Percentiles rank a stretch among this genome's conserved stretches.
These are phyloP conservation scores for Epichloe elymi DNA, from an alignment of 2,329 filamentous ascomycete species.

Conservation along the genomic window DNA sequence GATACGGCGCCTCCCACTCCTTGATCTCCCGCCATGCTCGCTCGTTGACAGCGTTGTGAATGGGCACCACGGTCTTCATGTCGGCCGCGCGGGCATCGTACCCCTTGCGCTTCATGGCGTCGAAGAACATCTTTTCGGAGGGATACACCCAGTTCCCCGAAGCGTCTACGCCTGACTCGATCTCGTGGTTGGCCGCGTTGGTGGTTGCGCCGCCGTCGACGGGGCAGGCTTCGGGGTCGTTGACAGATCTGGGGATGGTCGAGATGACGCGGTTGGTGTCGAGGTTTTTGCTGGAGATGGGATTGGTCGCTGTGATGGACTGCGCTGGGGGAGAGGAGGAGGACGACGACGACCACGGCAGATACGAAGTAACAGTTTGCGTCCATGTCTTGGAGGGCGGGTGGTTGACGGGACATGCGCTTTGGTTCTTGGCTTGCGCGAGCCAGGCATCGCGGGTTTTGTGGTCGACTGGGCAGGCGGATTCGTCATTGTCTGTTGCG, in stretches of 20 bases:
- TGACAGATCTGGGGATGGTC: constrained; percentile 56
- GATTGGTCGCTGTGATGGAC: constrained; percentile 4
- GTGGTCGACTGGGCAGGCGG: constrained; percentile 76
- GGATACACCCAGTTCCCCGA: constrained; percentile 96
- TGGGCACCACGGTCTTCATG: constrained; percentile 87
- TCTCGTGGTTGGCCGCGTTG: constrained; percentile 67
- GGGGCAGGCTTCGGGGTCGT: constrained; percentile 23
- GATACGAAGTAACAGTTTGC: constrained; percentile 26
- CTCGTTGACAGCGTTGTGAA: constrained; percentile 98
- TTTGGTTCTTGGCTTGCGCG: constrained; percentile 38
- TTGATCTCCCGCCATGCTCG: constrained; percentile 87
- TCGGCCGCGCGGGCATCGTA: constrained; percentile 58
- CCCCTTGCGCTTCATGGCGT: constrained; percentile 82
- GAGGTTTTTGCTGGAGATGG: constrained; percentile 26
- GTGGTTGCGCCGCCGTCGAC: constrained; percentile 33
- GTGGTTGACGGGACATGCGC: constrained; percentile 23
- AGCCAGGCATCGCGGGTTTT: constrained; percentile 83
- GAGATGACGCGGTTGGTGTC: constrained; percentile 61
- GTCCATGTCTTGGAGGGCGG: constrained; percentile 27
- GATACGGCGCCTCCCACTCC: constrained; percentile 67
- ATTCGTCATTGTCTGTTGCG: constrained; percentile 10
- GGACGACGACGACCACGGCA: constrained; percentile 25
- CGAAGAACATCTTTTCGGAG: constrained; percentile 94
- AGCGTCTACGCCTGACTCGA: constrained; percentile 58
- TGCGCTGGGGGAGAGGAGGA: constrained; percentile 12